Evolutionary conservation across 768 basidiomycete species (phyloP).

Genomic region (Lactarius sanguifluus): DNA sequence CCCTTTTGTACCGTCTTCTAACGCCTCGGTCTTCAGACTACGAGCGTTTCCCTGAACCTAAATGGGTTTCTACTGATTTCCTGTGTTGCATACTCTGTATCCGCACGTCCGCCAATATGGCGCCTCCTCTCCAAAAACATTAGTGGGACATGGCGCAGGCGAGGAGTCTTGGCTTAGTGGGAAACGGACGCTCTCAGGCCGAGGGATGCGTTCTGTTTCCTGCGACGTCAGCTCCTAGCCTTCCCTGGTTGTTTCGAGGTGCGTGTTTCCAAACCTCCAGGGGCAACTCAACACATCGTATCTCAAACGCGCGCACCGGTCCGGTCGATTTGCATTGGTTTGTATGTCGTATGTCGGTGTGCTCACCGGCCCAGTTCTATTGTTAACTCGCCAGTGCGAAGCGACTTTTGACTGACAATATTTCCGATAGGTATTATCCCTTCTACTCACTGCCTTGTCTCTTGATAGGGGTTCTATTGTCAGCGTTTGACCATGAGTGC

Average conservation of each 20-base stretch:
- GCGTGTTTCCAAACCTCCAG: not conserved
- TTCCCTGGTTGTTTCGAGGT: not conserved
- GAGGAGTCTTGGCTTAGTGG: not conserved
- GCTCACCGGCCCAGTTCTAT: too few species aligned
- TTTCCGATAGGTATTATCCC: not conserved
- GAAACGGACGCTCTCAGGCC: conserved; percentile 9
- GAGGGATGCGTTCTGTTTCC: conserved; percentile 10
- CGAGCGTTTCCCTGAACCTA: not conserved
- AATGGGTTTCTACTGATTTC: too few species aligned
- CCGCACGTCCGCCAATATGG: not conserved
- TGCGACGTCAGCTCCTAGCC: not conserved
- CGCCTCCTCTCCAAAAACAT: not conserved
- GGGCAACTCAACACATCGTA: not conserved
- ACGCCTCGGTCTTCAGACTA: not conserved
- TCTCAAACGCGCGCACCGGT: not conserved
- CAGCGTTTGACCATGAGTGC: not conserved
- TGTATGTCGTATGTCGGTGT: too few species aligned
- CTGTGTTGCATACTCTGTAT: not conserved
- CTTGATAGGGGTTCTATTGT: not conserved
- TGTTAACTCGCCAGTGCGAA: too few species aligned
- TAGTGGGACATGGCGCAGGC: too few species aligned
- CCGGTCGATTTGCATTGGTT: not conserved
- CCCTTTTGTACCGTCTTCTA: not conserved
- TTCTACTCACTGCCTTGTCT: not conserved
- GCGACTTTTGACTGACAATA: not conserved